Conservation (phyloP, 2,329 filamentous ascomycete species). For the Cercospora janseana region DNA sequence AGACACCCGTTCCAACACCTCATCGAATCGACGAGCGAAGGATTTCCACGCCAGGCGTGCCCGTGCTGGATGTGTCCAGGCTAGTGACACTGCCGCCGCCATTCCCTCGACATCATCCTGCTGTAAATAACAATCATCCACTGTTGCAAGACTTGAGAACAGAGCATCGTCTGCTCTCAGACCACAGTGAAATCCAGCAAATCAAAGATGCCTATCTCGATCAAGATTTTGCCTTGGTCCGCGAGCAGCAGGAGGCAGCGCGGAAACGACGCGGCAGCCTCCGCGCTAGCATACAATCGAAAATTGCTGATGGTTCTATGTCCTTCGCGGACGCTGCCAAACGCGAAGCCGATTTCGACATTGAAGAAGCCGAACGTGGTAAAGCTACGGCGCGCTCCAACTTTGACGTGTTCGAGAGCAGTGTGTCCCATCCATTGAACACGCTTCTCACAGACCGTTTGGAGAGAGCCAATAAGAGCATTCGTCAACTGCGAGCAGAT, state of each 20-base stretch:
- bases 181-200: conserved; percentile 67
- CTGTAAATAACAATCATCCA: conserved; percentile 93
- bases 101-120: conserved; percentile 90
- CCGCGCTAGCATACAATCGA: conserved; percentile 64
- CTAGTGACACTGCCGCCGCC: conserved; percentile 90
- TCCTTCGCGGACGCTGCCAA: conserved; percentile 74
- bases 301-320: conserved; percentile 75
- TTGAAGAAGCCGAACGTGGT: conserved; percentile 66
- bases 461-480: conserved; percentile 69
- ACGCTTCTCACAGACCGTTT: conserved; percentile 76
- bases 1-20: conserved; percentile 37
- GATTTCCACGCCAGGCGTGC: conserved; percentile 27
- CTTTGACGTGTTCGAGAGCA: conserved; percentile 80
- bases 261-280: conserved; percentile 34
- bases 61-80: conserved; percentile 75
- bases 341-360: conserved; percentile 72
- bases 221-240: conserved; percentile 40
- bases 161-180: conserved; percentile 70
- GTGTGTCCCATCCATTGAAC: conserved; percentile 80
- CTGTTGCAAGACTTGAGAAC: conserved; percentile 76
- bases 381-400: conserved; percentile 74
- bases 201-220: conserved; percentile 38
- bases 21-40: conserved; percentile 23
- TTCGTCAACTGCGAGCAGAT: conserved; percentile 69
- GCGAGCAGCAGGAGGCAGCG: conserved; percentile 43